phyloP scores from a whole-genome alignment of 495 filamentous ascomycete genomes.

The Lentithecium fluviatile region DNA sequence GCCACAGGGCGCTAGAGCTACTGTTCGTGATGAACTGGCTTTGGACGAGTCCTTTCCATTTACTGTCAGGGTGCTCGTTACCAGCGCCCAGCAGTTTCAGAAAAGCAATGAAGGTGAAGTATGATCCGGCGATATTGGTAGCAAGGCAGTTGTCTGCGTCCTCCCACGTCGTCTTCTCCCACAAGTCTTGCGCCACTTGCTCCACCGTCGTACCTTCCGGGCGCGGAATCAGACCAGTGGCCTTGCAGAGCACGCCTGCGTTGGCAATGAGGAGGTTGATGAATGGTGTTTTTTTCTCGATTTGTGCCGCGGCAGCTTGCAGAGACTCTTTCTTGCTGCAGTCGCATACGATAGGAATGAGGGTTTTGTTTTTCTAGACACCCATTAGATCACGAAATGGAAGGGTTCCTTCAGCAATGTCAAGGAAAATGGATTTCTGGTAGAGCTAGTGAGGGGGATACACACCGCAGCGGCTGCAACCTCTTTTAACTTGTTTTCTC shows the following conservation, averaged over 20 bases:
- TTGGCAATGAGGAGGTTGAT: slow-evolving; percentile 68
- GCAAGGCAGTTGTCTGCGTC: slow-evolving; percentile 60
- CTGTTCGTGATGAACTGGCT: slow-evolving; percentile 67
- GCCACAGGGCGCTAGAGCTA: slow-evolving; percentile 58
- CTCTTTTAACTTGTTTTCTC: slow-evolving; percentile 52
- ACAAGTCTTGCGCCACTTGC: slow-evolving; percentile 57
- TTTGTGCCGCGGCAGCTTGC: slow-evolving; percentile 50
- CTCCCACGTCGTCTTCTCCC: slow-evolving; percentile 55
- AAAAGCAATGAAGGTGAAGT: slow-evolving; percentile 64
- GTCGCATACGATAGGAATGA: slow-evolving; percentile 63
- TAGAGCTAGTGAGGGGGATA: slow-evolving; percentile 31
- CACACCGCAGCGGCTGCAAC: slow-evolving; percentile 35
- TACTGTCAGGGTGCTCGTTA: slow-evolving; percentile 43
- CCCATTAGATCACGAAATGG: background rate
- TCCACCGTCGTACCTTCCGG: slow-evolving; percentile 39
- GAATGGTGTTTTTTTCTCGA: slow-evolving; percentile 55
- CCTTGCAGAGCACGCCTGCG: slow-evolving; percentile 55
- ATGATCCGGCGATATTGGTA: slow-evolving; percentile 60
- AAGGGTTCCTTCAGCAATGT: no score
- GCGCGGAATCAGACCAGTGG: slow-evolving; percentile 38
- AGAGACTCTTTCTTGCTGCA: slow-evolving; percentile 64
- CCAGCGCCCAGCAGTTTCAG: slow-evolving; percentile 61
- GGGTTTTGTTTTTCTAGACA: slow-evolving; percentile 17
- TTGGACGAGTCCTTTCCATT: slow-evolving; percentile 51
- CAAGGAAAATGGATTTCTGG: no score